A percentile compares a stretch with the other conserved stretches of the same genome.
Evolutionary conservation across 306 rosid genomes (phyloP).

Genomic region (Ceratonia siliqua): DNA sequence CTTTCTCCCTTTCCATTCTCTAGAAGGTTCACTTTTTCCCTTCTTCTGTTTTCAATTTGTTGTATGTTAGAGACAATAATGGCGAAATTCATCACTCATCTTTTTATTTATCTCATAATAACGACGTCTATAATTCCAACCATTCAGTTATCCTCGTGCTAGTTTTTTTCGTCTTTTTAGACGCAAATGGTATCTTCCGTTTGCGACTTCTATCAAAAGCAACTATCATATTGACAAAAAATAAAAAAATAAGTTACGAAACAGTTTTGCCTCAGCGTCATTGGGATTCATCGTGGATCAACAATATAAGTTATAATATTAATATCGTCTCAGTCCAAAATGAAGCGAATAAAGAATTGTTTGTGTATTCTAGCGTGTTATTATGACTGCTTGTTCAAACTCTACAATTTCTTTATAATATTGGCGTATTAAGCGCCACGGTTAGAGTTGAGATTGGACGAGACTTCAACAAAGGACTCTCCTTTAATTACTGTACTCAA

Average conservation of each 20-base stretch:
- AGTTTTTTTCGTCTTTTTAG: too few species aligned
- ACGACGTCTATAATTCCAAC: too few species aligned
- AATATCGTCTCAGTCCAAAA: neutral
- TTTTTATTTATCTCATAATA: too few species aligned
- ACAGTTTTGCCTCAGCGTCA: neutral
- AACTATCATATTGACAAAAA: too few species aligned
- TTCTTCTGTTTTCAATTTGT: neutral
- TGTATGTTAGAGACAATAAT: neutral
- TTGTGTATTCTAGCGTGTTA: neutral
- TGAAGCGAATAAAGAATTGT: neutral
- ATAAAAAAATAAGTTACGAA: neutral
- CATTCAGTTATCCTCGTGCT: too few species aligned
- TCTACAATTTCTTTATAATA: too few species aligned
- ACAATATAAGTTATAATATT: neutral
- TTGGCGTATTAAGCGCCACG: too few species aligned
- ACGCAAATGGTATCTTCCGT: neutral
- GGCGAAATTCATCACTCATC: neutral
- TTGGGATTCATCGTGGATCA: neutral
- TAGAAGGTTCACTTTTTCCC: conserved; percentile 37
- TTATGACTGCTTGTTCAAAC: too few species aligned
- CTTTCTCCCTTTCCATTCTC: conserved; percentile 58
- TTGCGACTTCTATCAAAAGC: too few species aligned
- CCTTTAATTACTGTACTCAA: neutral
- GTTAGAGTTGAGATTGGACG: too few species aligned
- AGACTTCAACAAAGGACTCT: neutral